Evolutionary conservation across 1,139 yeast species (phyloP).

Genomic region (Scheffersomyces lignicola): DNA sequence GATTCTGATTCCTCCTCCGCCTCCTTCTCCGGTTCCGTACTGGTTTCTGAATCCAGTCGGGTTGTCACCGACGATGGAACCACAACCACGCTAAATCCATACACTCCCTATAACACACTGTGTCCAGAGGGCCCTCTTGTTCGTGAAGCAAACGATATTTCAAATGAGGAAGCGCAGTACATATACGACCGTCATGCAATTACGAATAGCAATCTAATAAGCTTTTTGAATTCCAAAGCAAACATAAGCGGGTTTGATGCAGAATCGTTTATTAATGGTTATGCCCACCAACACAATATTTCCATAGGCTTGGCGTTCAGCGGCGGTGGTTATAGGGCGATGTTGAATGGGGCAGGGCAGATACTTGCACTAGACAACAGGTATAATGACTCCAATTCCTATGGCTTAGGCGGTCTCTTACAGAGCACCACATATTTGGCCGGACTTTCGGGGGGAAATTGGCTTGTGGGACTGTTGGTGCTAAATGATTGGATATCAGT

Average conservation of each 20-base stretch:
- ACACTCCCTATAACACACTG: conserved; percentile 25
- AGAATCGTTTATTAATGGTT: conserved; percentile 24
- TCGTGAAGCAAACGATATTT: conserved; percentile 30
- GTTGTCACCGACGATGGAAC: conserved; percentile 2
- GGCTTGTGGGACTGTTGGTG: conserved; percentile 43
- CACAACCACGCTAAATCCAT: conserved; percentile 18
- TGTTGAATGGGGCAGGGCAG: conserved; percentile 46
- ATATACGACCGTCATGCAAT: conserved; percentile 25
- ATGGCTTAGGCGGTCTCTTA: conserved; percentile 42
- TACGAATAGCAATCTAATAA: conserved; percentile 32
- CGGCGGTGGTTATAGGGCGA: conserved; percentile 50
- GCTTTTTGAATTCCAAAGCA: conserved; percentile 31
- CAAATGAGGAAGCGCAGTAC: conserved; percentile 28
- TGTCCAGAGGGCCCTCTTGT: conserved; percentile 26
- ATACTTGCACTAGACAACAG: conserved; percentile 37
- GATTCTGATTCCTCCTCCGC: no score
- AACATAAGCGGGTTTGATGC: conserved; percentile 37
- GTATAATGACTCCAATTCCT: conserved; percentile 21
- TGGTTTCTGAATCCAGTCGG: conserved; percentile 3
- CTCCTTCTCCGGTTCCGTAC: neutral
- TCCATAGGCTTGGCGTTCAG: conserved; percentile 44
- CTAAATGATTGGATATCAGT: conserved; percentile 42
- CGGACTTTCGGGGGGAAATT: conserved; percentile 46
- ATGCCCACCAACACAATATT: conserved; percentile 30
- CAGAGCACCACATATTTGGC: conserved; percentile 40